Percentiles rank a stretch among this genome's conserved stretches.
Conservation (phyloP, 2,329 filamentous ascomycete species). For the Aureobasidium sp. region DNA sequence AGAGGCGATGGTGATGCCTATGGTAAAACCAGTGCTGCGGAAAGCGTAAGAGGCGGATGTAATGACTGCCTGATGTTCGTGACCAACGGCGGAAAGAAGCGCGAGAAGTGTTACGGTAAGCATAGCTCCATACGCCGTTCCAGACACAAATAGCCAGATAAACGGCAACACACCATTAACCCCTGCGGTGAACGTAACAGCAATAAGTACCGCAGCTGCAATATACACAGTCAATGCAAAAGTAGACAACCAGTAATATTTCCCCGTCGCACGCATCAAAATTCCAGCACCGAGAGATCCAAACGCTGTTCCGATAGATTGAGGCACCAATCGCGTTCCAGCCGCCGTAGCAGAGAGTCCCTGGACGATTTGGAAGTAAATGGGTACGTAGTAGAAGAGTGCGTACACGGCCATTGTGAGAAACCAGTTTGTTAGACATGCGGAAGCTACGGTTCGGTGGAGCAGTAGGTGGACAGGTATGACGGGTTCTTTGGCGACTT, state of each 20-base stretch:
- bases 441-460: constrained; percentile 69
- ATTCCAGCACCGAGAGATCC: constrained; percentile 72
- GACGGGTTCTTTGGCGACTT: constrained; percentile 75
- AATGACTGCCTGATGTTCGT: constrained; percentile 86
- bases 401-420: constrained; percentile 67
- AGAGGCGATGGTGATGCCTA: constrained; percentile 78
- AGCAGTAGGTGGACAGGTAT: constrained; percentile 80
- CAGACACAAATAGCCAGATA: constrained; percentile 74
- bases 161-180: constrained; percentile 70
- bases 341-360: constrained; percentile 69
- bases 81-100: constrained; percentile 83
- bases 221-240: constrained; percentile 43
- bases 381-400: constrained; percentile 75
- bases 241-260: constrained; percentile 70
- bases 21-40: constrained; percentile 76
- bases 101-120: constrained; percentile 85
- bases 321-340: constrained; percentile 72
- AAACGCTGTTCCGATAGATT: constrained; percentile 66
- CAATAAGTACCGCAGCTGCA: constrained; percentile 51
- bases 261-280: constrained; percentile 75
- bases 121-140: constrained; percentile 81
- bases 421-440: constrained; percentile 79
- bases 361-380: constrained; percentile 80
- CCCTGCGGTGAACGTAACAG: constrained; percentile 57
- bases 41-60: constrained; percentile 88